Evolutionary conservation across 768 basidiomycete species (phyloP).

Genomic region (Mycena galopus): DNA sequence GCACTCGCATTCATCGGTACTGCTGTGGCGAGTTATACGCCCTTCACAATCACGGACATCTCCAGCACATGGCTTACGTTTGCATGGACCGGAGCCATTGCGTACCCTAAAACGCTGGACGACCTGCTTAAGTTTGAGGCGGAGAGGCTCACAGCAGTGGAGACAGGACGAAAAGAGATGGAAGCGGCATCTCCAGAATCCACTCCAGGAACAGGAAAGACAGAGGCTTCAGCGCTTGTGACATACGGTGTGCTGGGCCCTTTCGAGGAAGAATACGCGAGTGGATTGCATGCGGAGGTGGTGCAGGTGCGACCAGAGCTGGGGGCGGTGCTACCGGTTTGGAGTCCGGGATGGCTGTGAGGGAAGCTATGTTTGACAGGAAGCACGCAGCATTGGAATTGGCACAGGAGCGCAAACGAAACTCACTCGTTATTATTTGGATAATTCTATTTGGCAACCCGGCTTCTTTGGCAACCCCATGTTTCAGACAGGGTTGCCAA

Average conservation of each 20-base stretch:
- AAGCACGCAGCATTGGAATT: constrained; percentile 26
- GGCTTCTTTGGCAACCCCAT: too few species aligned
- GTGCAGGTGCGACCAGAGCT: constrained; percentile 24
- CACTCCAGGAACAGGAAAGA: not conserved
- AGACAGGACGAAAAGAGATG: constrained; percentile 6
- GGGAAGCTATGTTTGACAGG: constrained; percentile 26
- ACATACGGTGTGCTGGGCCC: constrained; percentile 30
- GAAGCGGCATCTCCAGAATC: not conserved
- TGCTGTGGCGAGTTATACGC: constrained; percentile 44
- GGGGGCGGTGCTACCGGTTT: constrained; percentile 20
- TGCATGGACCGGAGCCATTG: constrained; percentile 40
- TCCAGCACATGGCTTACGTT: constrained; percentile 50
- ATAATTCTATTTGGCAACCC: too few species aligned
- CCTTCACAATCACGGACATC: constrained; percentile 49
- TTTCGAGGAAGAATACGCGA: constrained; percentile 25
- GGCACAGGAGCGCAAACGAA: not conserved
- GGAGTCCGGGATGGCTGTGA: constrained; percentile 21
- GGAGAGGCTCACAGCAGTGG: constrained; percentile 38
- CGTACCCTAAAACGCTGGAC: constrained; percentile 32
- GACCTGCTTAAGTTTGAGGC: constrained; percentile 42
- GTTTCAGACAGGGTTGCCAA: too few species aligned
- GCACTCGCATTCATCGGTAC: constrained; percentile 48
- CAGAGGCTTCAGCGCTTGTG: constrained; percentile 20
- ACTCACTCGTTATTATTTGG: not conserved
- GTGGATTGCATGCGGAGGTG: constrained; percentile 17